Conservation (phyloP, 2,329 filamentous ascomycete species). For the Aspergillus costaricaensis region DNA sequence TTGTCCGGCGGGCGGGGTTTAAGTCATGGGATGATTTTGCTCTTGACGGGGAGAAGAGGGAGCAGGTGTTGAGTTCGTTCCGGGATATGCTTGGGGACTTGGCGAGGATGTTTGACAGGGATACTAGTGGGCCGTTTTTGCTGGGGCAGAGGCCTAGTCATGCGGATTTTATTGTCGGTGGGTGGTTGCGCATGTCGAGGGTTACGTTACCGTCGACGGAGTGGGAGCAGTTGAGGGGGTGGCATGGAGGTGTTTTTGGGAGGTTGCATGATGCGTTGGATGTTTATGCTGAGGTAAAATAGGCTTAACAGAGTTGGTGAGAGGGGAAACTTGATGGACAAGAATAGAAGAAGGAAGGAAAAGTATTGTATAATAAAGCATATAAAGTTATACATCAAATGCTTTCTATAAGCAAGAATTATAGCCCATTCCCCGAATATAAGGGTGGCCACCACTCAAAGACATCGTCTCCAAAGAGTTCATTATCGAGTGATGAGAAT, state of each 20-base stretch:
- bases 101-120: constrained; percentile 43
- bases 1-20: constrained; percentile 51
- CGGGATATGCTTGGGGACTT: constrained; percentile 46
- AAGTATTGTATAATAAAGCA: no score
- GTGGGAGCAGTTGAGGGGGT: constrained; percentile 51
- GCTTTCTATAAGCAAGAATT: no score
- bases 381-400: no score
- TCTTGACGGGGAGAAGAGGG: constrained; percentile 43
- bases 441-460: no score
- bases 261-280: constrained; percentile 51
- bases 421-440: no score
- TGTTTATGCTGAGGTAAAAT: constrained; percentile 39
- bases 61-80: constrained; percentile 45
- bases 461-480: no score
- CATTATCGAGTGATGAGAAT: no score
- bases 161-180: constrained; percentile 60
- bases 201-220: constrained; percentile 47
- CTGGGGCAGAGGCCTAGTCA: constrained; percentile 51
- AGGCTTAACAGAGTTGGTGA: neutral
- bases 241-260: constrained; percentile 57
- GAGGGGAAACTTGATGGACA: no score
- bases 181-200: constrained; percentile 55
- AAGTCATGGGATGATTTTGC: constrained; percentile 43
- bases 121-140: constrained; percentile 52
- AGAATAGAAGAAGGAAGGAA: no score